Evolutionary conservation across 2,329 filamentous ascomycete species (phyloP).

Genomic region (Knufia fluminis): DNA sequence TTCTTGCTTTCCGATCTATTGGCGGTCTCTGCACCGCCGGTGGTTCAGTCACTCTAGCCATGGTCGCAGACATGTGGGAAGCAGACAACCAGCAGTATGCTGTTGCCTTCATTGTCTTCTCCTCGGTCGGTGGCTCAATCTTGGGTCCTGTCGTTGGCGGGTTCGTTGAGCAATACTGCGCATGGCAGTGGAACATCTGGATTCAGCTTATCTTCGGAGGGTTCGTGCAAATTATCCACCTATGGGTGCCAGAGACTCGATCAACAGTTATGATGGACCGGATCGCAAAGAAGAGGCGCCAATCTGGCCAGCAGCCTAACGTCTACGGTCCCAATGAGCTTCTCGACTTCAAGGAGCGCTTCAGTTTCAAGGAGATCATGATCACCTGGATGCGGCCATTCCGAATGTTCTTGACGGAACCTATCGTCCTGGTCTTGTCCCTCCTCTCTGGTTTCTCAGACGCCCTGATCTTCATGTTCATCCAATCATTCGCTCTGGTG

Average conservation of each 20-base stretch:
- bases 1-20: slow-evolving; percentile 61
- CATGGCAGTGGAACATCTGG: slow-evolving; percentile 77
- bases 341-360: slow-evolving; percentile 45
- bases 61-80: slow-evolving; percentile 64
- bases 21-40: slow-evolving; percentile 64
- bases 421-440: slow-evolving; percentile 53
- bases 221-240: slow-evolving; percentile 57
- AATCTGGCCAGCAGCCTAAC: slow-evolving; percentile 49
- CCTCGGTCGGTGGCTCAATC: slow-evolving; percentile 67
- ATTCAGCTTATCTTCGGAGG: slow-evolving; percentile 72
- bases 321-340: slow-evolving; percentile 67
- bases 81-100: slow-evolving; percentile 64
- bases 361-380: slow-evolving; percentile 48
- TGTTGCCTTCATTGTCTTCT: slow-evolving; percentile 68
- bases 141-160: slow-evolving; percentile 71
- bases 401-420: slow-evolving; percentile 55
- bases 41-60: slow-evolving; percentile 63
- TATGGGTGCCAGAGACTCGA: slow-evolving; percentile 68
- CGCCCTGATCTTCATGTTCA: slow-evolving; percentile 57
- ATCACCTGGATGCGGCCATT: slow-evolving; percentile 53
- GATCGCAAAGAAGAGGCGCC: slow-evolving; percentile 64
- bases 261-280: slow-evolving; percentile 67
- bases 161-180: slow-evolving; percentile 57
- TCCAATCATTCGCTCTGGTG: slow-evolving; percentile 53
- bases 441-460: slow-evolving; percentile 57